phyloP scores from a whole-genome alignment of 2,329 filamentous ascomycete genomes.

The Colletotrichum agaves region DNA sequence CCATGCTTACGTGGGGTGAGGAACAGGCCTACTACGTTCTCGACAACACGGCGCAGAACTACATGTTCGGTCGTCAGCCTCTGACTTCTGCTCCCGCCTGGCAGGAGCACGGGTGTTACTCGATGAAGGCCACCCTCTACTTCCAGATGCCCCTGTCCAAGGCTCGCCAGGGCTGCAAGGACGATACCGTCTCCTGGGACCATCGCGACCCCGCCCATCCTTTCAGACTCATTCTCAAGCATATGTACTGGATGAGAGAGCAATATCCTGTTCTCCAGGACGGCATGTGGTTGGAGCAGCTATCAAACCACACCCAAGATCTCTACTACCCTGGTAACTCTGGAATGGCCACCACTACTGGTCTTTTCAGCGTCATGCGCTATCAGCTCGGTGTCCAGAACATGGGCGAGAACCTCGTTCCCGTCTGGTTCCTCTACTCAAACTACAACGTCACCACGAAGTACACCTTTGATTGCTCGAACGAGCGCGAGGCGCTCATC shows the following conservation, averaged over 20 bases:
- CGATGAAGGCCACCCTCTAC: slow-evolving; percentile 65
- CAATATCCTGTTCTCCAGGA: slow-evolving; percentile 70
- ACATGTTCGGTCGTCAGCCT: slow-evolving; percentile 72
- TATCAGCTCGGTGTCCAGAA: slow-evolving; percentile 50
- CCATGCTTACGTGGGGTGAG: slow-evolving; percentile 71
- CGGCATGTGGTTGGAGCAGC: slow-evolving; percentile 63
- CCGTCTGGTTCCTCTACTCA: slow-evolving; percentile 64
- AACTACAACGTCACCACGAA: slow-evolving; percentile 59
- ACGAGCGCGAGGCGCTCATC: slow-evolving; percentile 59
- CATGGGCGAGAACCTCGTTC: slow-evolving; percentile 59
- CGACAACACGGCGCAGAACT: slow-evolving; percentile 72
- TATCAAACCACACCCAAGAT: slow-evolving; percentile 65
- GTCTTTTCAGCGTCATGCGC: slow-evolving; percentile 70
- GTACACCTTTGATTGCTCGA: slow-evolving; percentile 67
- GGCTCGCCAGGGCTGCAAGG: slow-evolving; percentile 64
- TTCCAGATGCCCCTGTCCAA: slow-evolving; percentile 66
- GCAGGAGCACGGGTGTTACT: slow-evolving; percentile 73
- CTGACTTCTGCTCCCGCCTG: slow-evolving; percentile 71
- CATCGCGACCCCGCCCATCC: slow-evolving; percentile 72
- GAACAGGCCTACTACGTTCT: slow-evolving; percentile 73
- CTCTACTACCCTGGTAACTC: slow-evolving; percentile 61
- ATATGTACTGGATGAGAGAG: slow-evolving; percentile 69
- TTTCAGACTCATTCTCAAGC: slow-evolving; percentile 68
- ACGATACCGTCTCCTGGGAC: slow-evolving; percentile 67
- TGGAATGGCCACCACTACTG: slow-evolving; percentile 62